Evolutionary conservation across 306 rosid genomes (phyloP), one percentile per base, ranked within the genome.

Genomic region (Casuarina cunninghamiana): DNA sequence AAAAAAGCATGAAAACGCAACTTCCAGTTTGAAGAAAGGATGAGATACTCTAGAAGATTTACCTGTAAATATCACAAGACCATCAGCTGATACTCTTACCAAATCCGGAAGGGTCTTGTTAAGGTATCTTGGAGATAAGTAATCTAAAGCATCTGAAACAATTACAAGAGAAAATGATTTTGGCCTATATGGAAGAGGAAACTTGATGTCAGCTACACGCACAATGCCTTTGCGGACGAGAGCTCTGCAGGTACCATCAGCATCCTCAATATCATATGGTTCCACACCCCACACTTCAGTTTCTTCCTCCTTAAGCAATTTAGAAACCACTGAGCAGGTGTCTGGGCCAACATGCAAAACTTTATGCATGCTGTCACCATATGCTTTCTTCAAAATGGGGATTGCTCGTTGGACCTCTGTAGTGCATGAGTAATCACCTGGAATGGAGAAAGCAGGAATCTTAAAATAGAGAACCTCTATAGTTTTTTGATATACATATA

Each of bases 221-320:
- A 91, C 91, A 44, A 80, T 50, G 85, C 89, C 90, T 78, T 75
- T 87, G 71, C 69, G 83, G 63, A 91, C 88, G 76, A 87, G 93
- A 77, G 88, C 48, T 77, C 80, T 87, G 87, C 93, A 91, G 66
- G 60, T 65, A 75, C 79, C 75, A 82, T 87, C 91, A n/a, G 82
- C 88, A 65, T 89, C 97, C 83, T 89, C 97, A 72, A 80, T 76
- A 75, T 89, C 94, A 35, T 89, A 91, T 17, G 97, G 97, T 67
- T 91, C 97, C 76, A 85, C 49, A 54, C 92, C 97, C 97, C 97
- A 91, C 21, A 91, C 97, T 78, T 88, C 92, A 72, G 94, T 89
- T 82, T 88, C 97, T 13, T 85, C 89, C 81, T 91, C 88, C 77
- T 75, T 80, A 53, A 74, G 78, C 87, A 91, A 85, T 77, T 79